Conservation (phyloP, 768 basidiomycete genomes). For the Goffeauzyma gilvescens region DNA sequence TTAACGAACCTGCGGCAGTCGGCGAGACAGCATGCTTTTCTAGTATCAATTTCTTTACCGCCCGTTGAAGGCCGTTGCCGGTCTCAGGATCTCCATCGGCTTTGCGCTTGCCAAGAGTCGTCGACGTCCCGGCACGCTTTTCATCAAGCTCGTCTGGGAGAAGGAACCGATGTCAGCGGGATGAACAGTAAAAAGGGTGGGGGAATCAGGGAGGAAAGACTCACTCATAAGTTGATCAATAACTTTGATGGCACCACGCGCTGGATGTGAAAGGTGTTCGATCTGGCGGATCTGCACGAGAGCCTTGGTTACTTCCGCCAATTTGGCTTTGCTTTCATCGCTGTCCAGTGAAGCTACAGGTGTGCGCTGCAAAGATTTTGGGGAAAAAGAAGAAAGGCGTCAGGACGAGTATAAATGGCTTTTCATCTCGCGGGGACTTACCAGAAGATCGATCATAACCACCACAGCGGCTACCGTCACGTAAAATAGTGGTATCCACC, state of each 20-base stretch:
- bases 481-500: slow-evolving; percentile 32
- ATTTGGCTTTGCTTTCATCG: slow-evolving; percentile 21
- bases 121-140: slow-evolving; percentile 16
- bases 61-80: slow-evolving; percentile 24
- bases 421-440: slow-evolving; percentile 13
- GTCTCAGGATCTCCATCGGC: slow-evolving; percentile 12
- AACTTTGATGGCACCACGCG: slow-evolving; percentile 27
- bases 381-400: not conserved
- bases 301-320: slow-evolving; percentile 24
- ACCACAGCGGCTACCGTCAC: slow-evolving; percentile 30
- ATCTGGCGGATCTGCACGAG: slow-evolving; percentile 29
- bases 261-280: slow-evolving; percentile 27
- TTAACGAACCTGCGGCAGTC: not conserved
- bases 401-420: too few relatives aligned
- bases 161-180: slow-evolving; percentile 3
- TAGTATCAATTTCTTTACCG: slow-evolving; percentile 29
- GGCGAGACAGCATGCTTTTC: slow-evolving; percentile 22
- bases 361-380: slow-evolving; percentile 11
- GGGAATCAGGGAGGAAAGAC: not conserved
- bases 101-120: slow-evolving; percentile 21
- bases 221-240: slow-evolving; percentile 29
- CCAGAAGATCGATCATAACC: slow-evolving; percentile 30
- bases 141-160: slow-evolving; percentile 27
- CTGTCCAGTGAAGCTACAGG: slow-evolving; percentile 18
- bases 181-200: not conserved